Base-by-base conservation (phyloP, 352 stramenopile genomes). In the Elongisporangium senticosum region DNA sequence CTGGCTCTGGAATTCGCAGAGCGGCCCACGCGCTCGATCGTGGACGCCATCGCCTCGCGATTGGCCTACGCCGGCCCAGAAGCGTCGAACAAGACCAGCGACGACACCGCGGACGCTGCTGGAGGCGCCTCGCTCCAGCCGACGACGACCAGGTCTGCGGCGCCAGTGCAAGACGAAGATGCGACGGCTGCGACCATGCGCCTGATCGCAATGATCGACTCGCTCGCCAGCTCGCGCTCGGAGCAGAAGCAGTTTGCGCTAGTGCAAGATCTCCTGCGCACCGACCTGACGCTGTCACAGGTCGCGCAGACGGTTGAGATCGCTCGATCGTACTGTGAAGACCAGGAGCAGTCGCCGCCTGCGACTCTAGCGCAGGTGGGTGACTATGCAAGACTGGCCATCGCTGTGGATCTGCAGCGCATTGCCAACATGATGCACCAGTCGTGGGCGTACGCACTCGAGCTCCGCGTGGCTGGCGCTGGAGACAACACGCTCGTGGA, bases 391-490 rank as follows among this genome's bases (percentile, higher is more conserved):
- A 55, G 53, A 14, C 33, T 70, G 7, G 63, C 62, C 3, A 40
- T 69, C 5, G 37, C 53, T 39, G 59, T 21, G 19, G 50, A 53
- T 7, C 47, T 73, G 5, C 57, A 70, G 49, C 56, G 67, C 51
- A 51, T 73, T 28, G 43, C 55, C 17, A 43, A 53, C 14, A 23
- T 63, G 17, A 69, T 73, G 58, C 62, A 53, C 17, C 54, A 49
- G 14, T 52, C 50, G 7, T 73, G 62, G 66, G 50, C 57, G 40
- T 73, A 67, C 51, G 48, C 62, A 13, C 47, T 73, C 10, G 58
- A 21, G 17, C 43, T 72, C 1, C 51, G 67, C 17, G 49, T 64
- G 22, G 21, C 51, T 49, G 47, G 24, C 47, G 33, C 17, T 58
- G 26, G 49, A 55, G 33, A 47, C 26, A 67, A 67, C 20, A 40